Evolutionary conservation across 306 rosid genomes (phyloP).

Genomic region (Ammopiptanthus mongolicus): DNA sequence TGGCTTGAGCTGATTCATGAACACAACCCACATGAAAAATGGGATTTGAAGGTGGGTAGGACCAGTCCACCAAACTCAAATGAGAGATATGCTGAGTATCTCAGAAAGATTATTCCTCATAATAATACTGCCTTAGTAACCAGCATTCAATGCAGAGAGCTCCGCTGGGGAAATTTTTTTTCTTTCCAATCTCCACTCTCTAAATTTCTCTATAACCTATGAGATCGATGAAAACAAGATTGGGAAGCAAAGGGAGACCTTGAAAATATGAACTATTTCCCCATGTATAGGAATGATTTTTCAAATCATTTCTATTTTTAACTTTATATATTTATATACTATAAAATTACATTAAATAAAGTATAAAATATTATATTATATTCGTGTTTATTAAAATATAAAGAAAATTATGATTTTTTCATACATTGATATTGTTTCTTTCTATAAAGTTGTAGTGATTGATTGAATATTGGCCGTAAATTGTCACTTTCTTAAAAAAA

Average conservation of each 20-base stretch:
- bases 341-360: no score
- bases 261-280: neutral
- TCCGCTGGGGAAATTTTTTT: neutral
- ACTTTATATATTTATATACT: no score
- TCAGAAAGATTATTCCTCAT: neutral
- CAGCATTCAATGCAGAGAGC: neutral
- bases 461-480: neutral
- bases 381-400: no score
- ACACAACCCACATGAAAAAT: neutral
- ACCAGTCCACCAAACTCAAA: conserved; percentile 13
- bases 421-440: neutral
- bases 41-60: conserved; percentile 9
- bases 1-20: neutral
- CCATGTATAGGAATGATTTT: no score
- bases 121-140: neutral
- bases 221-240: neutral
- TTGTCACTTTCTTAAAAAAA: neutral
- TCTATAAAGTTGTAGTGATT: neutral
- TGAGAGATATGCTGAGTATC: conserved; percentile 12
- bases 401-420: no score
- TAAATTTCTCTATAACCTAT: neutral
- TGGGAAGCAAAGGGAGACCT: neutral
- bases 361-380: no score
- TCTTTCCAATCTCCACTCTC: neutral
- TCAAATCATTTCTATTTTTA: no score